Percentiles rank a stretch among this genome's conserved stretches.
phyloP scores from a whole-genome alignment of 2,329 filamentous ascomycete genomes.

The Fusarium dlaminii region DNA sequence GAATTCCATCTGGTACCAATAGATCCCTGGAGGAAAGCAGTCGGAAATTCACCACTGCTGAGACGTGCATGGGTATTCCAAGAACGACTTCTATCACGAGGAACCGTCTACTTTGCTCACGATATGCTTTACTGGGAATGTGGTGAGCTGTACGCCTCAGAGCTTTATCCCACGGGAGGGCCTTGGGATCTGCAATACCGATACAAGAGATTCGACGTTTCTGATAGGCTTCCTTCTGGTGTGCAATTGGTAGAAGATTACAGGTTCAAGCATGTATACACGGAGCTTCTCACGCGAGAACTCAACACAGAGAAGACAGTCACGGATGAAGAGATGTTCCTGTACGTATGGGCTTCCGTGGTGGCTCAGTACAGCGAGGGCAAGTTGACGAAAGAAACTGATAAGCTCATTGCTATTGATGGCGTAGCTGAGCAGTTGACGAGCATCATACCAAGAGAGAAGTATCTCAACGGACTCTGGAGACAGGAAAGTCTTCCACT shows the following conservation, averaged over 20 bases:
- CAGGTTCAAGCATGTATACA: conserved; percentile 7
- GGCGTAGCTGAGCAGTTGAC: conserved; percentile 1
- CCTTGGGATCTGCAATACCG: neutral
- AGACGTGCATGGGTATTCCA: conserved; percentile 2
- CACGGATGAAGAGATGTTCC: neutral
- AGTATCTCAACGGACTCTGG: conserved; percentile 1
- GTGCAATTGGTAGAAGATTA: neutral
- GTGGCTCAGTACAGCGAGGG: conserved; percentile 3
- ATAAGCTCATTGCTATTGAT: neutral
- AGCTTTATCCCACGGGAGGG: neutral
- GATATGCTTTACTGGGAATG: conserved; percentile 10
- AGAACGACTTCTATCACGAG: neutral
- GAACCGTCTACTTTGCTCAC: neutral
- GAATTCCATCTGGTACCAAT: neutral
- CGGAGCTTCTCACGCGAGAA: neutral
- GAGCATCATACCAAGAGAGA: neutral
- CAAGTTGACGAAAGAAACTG: neutral
- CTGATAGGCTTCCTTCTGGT: neutral
- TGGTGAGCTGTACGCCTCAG: neutral
- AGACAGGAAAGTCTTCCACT: neutral
- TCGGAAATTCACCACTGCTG: neutral
- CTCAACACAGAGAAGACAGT: fast-evolving
- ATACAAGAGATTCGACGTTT: neutral
- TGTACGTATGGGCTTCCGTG: conserved; percentile 5
- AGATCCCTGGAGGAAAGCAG: neutral